Percentiles rank a stretch among this genome's conserved stretches.
Evolutionary conservation across 2,329 filamentous ascomycete species (phyloP).

Genomic region (Seiridium cupressi): DNA sequence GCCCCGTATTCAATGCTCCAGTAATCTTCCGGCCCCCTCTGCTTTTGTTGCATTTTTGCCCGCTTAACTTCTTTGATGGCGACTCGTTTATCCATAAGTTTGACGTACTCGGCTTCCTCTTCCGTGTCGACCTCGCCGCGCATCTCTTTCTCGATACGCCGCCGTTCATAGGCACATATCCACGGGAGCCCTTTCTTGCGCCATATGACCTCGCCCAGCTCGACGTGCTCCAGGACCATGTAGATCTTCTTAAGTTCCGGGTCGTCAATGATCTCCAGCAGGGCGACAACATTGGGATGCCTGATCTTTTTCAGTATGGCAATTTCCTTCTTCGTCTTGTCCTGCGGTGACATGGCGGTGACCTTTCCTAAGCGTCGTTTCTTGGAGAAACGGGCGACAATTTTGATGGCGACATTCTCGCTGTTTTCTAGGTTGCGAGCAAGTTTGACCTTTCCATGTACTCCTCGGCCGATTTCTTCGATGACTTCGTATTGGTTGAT

Average conservation of each 20-base stretch:
- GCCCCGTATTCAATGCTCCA: conserved; percentile 86
- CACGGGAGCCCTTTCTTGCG: conserved; percentile 82
- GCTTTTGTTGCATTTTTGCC: conserved; percentile 49
- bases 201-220: conserved; percentile 93
- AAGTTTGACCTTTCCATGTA: conserved; percentile 97
- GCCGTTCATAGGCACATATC: conserved; percentile 79
- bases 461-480: conserved; percentile 90
- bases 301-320: conserved; percentile 98
- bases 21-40: conserved; percentile 56
- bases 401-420: conserved; percentile 93
- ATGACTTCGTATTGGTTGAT: conserved; percentile 99
- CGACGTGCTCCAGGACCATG: conserved; percentile 93
- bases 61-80: conserved; percentile 56
- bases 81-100: conserved; percentile 58
- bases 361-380: conserved; percentile 87
- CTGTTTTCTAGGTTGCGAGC: conserved; percentile 75
- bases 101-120: conserved; percentile 60
- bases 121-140: conserved; percentile 55
- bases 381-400: conserved; percentile 94
- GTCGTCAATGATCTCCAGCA: conserved; percentile 97
- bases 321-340: conserved; percentile 92
- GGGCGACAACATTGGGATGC: conserved; percentile 92
- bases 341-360: conserved; percentile 60
- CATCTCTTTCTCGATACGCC: conserved; percentile 73
- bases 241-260: conserved; percentile 97